Conservation (phyloP, 179 eudicot genomes). For the Vitellaria paradoxa region DNA sequence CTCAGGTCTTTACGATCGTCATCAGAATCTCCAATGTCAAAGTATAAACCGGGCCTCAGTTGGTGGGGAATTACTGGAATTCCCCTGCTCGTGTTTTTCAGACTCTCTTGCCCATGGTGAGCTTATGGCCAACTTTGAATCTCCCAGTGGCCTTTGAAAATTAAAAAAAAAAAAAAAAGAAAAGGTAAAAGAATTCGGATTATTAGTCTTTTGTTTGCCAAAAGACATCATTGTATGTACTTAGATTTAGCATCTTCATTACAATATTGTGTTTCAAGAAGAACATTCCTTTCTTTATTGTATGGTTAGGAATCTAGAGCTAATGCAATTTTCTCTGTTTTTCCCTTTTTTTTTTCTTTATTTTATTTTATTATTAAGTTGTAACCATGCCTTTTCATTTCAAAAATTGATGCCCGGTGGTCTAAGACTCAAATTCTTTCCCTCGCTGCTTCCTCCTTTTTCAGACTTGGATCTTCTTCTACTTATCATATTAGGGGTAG, state of each 20-base stretch:
- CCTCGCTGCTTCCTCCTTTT: not conserved
- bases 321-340: not conserved
- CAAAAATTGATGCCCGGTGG: not conserved
- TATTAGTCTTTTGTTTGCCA: not conserved
- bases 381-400: not conserved
- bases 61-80: constrained; percentile 25
- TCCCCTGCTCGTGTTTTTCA: constrained; percentile 25
- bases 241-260: not conserved
- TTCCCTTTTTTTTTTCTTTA: not conserved
- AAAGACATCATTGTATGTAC: not conserved
- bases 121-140: not conserved
- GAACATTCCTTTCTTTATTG: constrained; percentile 18
- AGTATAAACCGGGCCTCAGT: constrained; percentile 4
- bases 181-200: not conserved
- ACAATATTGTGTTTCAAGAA: not conserved
- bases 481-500: not conserved
- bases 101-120: constrained; percentile 11
- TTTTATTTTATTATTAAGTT: not conserved
- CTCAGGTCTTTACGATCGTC: constrained; percentile 21
- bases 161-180: not conserved
- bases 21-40: constrained; percentile 9
- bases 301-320: constrained; percentile 10
- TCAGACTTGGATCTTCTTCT: not conserved
- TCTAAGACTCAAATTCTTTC: constrained; percentile 4
- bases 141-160: not conserved